Percentiles rank a stretch among this genome's conserved stretches.
phyloP scores from a whole-genome alignment of 805 yeast genomes.

The Starmerella etchellsii region DNA sequence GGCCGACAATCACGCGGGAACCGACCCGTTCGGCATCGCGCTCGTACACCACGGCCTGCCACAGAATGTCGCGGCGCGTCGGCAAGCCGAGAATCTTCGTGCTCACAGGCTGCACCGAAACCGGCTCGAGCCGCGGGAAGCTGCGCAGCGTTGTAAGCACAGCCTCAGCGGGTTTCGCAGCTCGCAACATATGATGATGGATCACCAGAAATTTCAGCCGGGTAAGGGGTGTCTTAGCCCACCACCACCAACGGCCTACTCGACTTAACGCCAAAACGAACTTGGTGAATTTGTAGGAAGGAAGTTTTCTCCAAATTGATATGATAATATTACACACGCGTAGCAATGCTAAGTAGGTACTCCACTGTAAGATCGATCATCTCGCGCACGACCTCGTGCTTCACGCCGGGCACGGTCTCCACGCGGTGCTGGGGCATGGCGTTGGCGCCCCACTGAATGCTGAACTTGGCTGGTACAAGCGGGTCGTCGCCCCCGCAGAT shows the following conservation, averaged over 20 bases:
- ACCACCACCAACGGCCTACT: too few species aligned
- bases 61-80: constrained; percentile 76
- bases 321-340: too few species aligned
- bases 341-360: constrained; percentile 14
- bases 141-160: constrained; percentile 65
- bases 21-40: constrained; percentile 84
- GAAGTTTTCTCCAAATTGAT: too few species aligned
- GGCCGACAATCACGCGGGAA: constrained; percentile 71
- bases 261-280: too few species aligned
- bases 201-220: too few species aligned
- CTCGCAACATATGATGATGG: constrained; percentile 18
- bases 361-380: constrained; percentile 23
- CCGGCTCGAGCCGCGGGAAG: constrained; percentile 88
- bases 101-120: constrained; percentile 62
- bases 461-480: constrained; percentile 27
- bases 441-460: constrained; percentile 24
- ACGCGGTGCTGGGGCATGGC: constrained; percentile 19
- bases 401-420: constrained; percentile 23
- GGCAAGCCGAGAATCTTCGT: constrained; percentile 57
- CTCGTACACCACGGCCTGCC: constrained; percentile 91
- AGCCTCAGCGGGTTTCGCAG: constrained; percentile 42
- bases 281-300: too few species aligned
- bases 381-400: constrained; percentile 25
- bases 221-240: too few species aligned
- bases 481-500: constrained; percentile 28